Conservation (phyloP, 352 stramenopile genomes). For the Albugo candida region DNA sequence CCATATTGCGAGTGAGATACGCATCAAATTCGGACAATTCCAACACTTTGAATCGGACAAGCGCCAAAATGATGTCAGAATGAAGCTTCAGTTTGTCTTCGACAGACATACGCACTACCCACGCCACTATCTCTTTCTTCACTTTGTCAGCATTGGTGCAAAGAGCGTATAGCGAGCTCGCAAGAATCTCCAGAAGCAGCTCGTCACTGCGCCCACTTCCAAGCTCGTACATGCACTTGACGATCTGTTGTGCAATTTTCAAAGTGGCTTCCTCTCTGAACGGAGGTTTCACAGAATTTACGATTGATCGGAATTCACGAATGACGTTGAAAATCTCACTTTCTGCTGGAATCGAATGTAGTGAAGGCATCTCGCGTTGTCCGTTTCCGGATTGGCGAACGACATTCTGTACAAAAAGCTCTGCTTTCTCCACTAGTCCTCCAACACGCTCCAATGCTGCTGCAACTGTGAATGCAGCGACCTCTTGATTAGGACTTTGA, state of each 20-base stretch:
- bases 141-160: conserved; percentile 84
- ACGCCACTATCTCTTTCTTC: conserved; percentile 85
- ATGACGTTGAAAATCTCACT: conserved; percentile 73
- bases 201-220: conserved; percentile 75
- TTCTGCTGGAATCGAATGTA: conserved; percentile 43
- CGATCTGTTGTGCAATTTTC: conserved; percentile 92
- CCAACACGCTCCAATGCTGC: conserved; percentile 66
- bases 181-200: conserved; percentile 88
- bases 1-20: conserved; percentile 89
- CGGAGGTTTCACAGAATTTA: conserved; percentile 45
- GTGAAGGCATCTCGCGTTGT: conserved; percentile 55
- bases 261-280: conserved; percentile 82
- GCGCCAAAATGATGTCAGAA: conserved; percentile 87
- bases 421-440: conserved; percentile 69
- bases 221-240: conserved; percentile 94
- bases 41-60: conserved; percentile 89
- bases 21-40: conserved; percentile 85
- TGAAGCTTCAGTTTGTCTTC: conserved; percentile 92
- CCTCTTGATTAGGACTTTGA: no score
- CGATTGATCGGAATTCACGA: conserved; percentile 54
- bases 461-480: conserved; percentile 31
- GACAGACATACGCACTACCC: conserved; percentile 86
- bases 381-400: conserved; percentile 45
- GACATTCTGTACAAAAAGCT: conserved; percentile 76
- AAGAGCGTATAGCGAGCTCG: conserved; percentile 87